A percentile compares a stretch with the other conserved stretches of the same genome.
These are phyloP conservation scores for Citrus australasica DNA, from an alignment of 345 rosid genomes.

Conservation along the genomic window DNA sequence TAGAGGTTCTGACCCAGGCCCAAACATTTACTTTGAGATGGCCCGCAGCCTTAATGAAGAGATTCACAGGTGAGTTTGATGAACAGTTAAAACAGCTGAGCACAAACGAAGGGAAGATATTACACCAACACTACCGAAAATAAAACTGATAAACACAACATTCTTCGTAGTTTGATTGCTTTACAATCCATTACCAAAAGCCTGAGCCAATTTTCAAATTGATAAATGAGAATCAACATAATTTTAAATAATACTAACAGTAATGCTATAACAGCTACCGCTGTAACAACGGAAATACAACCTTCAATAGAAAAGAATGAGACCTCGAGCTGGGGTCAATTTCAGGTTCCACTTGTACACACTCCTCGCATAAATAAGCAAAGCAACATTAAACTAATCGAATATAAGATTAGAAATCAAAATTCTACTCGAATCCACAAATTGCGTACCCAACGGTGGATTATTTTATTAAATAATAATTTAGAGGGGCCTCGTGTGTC, in stretches of 20 bases:
- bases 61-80: no score
- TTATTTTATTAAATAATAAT: not conserved
- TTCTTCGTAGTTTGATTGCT: not conserved
- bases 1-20: no score
- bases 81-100: no score
- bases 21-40: no score
- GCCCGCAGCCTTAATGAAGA: no score
- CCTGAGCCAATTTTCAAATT: not conserved
- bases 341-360: not conserved
- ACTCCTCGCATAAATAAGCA: not conserved
- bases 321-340: conserved; percentile 58
- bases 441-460: conserved; percentile 8
- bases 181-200: not conserved
- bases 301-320: conserved; percentile 37
- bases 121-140: no score
- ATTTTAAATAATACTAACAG: not conserved
- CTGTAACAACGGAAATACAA: conserved; percentile 10
- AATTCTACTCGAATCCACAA: conserved; percentile 25
- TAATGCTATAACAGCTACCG: not conserved
- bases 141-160: not conserved
- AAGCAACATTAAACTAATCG: not conserved
- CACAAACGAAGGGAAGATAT: no score
- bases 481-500: conserved; percentile 69
- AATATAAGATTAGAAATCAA: conserved; percentile 18
- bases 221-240: not conserved